phyloP scores from a whole-genome alignment of 306 rosid genomes.

The Rosa rugosa region DNA sequence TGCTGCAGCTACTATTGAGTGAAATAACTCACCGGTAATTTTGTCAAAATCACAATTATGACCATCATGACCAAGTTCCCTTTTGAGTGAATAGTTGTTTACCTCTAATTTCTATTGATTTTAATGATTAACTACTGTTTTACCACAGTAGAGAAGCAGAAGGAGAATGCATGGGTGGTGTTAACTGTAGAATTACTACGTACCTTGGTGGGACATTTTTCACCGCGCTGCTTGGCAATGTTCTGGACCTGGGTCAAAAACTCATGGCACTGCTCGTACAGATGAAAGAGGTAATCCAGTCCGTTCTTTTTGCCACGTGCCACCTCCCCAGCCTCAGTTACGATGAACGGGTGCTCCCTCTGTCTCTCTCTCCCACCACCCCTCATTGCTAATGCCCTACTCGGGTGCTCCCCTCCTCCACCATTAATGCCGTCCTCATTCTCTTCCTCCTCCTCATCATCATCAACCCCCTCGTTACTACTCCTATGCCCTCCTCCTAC shows the following conservation, averaged over 20 bases:
- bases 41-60: not conserved
- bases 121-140: conserved; percentile 1
- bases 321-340: conserved; percentile 96
- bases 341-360: conserved; percentile 93
- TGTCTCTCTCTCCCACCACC: conserved; percentile 49
- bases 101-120: too few relatives aligned
- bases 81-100: not conserved
- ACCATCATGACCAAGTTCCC: not conserved
- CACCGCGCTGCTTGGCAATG: conserved; percentile 87
- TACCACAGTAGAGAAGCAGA: conserved; percentile 1
- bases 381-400: not conserved
- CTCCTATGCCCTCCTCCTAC: conserved; percentile 25
- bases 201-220: conserved; percentile 98
- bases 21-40: not conserved
- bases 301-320: conserved; percentile 99
- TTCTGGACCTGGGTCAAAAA: conserved; percentile 86
- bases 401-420: not conserved
- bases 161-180: not conserved
- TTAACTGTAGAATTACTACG: not conserved
- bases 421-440: not conserved
- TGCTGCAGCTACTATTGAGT: not conserved
- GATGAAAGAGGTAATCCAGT: conserved; percentile 86
- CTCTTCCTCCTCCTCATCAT: conserved; percentile 36
- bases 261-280: conserved; percentile 89
- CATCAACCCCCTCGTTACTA: conserved; percentile 28